Evolutionary conservation across 2,329 filamentous ascomycete genomes (phyloP), one percentile per base, ranked within the genome.

Genomic region (Samsoniella hepiali): DNA sequence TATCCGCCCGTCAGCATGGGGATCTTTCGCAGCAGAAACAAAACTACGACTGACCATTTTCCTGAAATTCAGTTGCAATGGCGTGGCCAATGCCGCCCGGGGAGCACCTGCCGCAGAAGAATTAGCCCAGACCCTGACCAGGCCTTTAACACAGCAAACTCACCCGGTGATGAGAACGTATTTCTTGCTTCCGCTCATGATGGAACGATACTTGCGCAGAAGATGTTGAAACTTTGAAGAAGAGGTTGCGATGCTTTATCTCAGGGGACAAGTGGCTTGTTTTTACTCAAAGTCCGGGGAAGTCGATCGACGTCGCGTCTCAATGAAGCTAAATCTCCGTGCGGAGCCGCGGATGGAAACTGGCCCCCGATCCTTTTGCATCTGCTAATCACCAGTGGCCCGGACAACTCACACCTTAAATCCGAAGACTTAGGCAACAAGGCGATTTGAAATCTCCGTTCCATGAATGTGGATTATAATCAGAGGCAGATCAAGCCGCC

Each of bases 81-180:
- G 80, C 81, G 69, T 84, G 78, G 45, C 84, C 84, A 64, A 87
- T 86, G 36, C 84, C 84, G 15, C 84, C 84, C 1, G 84, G 82
- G 7, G 84, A 81, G 69, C 84, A 86, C 15, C 84, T 86, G 63
- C 31, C 15, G 31, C n/a, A 27, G n/a, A 10, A n/a, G 31, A 53
- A 56, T 51, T 32, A 27, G 29, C 8, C 8, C 36, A 22, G 34
- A 36, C 22, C 42, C 32, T 29, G 36, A 50, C 11, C 40, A 22
- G 45, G 6, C 13, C 11, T 6, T 42, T 2, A 9, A 13, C 36
- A 38, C 15, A 57, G 15, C 10, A 9, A 22, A 64, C 74, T 27
- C 71, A 83, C 80, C 81, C 81, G 32, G 81, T 84, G 65, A 84
- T 81, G 36, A 83, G 75, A 15, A 82, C 81, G 6, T 74, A 76